Percentiles rank a stretch among this genome's conserved stretches.
Evolutionary conservation across 148 eudicot species (phyloP).

Genomic region (Persicaria maculosa): DNA sequence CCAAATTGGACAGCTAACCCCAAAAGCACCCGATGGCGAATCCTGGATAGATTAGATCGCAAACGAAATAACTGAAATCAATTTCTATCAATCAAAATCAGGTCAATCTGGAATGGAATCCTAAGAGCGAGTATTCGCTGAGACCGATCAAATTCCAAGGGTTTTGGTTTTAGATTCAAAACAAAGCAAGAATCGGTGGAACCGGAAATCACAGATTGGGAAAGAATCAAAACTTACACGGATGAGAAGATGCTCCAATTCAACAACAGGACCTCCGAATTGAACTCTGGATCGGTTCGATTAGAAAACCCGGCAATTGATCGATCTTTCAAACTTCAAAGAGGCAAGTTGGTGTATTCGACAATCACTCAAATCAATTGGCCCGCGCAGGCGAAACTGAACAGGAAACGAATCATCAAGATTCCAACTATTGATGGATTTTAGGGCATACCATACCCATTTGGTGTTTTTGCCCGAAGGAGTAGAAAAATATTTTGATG

Average conservation of each 20-base stretch:
- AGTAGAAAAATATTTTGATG: background rate
- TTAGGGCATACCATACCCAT: background rate
- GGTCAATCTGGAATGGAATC: background rate
- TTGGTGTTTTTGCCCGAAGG: conserved; percentile 5
- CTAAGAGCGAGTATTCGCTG: background rate
- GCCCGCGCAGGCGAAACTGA: background rate
- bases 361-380: background rate
- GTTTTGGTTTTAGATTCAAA: background rate
- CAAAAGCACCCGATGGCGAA: background rate
- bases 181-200: background rate
- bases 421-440: background rate
- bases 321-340: background rate
- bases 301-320: background rate
- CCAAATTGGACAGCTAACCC: background rate
- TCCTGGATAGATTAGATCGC: background rate
- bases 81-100: background rate
- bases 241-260: background rate
- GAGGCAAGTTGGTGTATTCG: background rate
- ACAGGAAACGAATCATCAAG: conserved; percentile 1
- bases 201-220: background rate
- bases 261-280: background rate
- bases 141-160: conserved; percentile 1
- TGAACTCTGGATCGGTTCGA: background rate
- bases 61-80: background rate
- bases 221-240: background rate